These are phyloP conservation scores for Phytophthora pluvialis DNA, from an alignment of 352 stramenopile genomes.

Conservation along the genomic window DNA sequence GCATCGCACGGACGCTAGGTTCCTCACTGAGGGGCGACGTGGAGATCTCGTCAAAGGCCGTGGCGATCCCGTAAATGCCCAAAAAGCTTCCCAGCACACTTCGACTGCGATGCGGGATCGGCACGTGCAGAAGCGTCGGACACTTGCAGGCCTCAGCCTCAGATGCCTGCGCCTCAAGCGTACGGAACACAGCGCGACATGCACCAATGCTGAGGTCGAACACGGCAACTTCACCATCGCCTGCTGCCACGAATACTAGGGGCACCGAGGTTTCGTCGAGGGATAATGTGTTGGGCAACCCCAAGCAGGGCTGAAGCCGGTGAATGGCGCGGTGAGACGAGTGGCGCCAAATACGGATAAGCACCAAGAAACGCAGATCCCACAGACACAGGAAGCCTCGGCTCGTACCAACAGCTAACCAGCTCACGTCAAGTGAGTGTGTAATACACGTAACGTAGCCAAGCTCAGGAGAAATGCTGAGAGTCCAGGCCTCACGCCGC, in stretches of 20 bases:
- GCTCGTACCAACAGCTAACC: conserved; percentile 94
- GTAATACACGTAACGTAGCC: conserved; percentile 96
- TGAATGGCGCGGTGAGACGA: conserved; percentile 92
- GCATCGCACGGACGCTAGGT: conserved; percentile 84
- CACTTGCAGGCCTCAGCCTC: conserved; percentile 81
- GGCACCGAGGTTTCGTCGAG: conserved; percentile 83
- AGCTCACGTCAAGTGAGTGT: conserved; percentile 94
- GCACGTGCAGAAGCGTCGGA: conserved; percentile 74
- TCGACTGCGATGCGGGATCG: conserved; percentile 76
- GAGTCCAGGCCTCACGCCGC: conserved; percentile 91
- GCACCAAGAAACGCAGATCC: conserved; percentile 96
- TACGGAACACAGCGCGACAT: conserved; percentile 93
- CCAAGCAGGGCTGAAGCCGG: conserved; percentile 83
- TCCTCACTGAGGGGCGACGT: conserved; percentile 76
- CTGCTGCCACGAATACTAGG: conserved; percentile 94
- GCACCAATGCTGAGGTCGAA: conserved; percentile 90
- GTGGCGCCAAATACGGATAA: conserved; percentile 97
- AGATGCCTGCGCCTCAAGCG: conserved; percentile 76
- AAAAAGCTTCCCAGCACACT: conserved; percentile 79
- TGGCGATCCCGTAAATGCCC: conserved; percentile 83
- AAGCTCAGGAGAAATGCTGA: conserved; percentile 93
- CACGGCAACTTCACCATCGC: conserved; percentile 92
- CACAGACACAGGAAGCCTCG: conserved; percentile 96
- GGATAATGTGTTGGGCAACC: conserved; percentile 78
- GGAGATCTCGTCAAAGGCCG: conserved; percentile 84